Conservation (phyloP, 108 stramenopile species). For the Chaetoceros tenuissimus region DNA sequence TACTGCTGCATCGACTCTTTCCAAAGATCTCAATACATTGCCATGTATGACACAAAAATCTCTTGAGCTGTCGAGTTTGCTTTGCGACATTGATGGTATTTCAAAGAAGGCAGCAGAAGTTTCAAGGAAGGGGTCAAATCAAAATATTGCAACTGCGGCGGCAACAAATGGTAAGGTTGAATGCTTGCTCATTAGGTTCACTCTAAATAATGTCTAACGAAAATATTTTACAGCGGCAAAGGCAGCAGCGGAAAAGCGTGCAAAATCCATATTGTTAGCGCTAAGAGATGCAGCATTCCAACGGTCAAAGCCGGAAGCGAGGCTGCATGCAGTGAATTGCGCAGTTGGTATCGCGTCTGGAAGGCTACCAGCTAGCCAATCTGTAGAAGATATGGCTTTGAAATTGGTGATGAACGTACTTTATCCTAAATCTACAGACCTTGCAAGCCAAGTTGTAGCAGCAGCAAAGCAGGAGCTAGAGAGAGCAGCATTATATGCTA, state of each 20-base stretch:
- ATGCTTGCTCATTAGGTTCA: not conserved
- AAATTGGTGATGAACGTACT: conserved; percentile 83
- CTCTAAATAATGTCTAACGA: not conserved
- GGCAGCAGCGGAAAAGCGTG: conserved; percentile 78
- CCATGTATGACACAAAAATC: conserved; percentile 48
- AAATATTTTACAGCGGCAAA: conserved; percentile 36
- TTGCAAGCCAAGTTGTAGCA: conserved; percentile 50
- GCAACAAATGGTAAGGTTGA: conserved; percentile 29
- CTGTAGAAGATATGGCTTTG: conserved; percentile 72
- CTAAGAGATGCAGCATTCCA: conserved; percentile 76
- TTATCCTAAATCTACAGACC: conserved; percentile 49
- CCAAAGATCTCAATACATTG: conserved; percentile 37
- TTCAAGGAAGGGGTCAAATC: conserved; percentile 43
- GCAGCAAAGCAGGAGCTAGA: conserved; percentile 61
- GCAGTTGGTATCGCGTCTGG: conserved; percentile 77
- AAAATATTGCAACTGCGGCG: conserved; percentile 66
- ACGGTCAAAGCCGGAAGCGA: conserved; percentile 24
- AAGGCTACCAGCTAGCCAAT: conserved; percentile 47
- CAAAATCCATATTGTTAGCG: conserved; percentile 60
- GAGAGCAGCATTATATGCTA: conserved; percentile 31
- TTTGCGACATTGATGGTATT: conserved; percentile 76
- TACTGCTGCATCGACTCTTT: conserved; percentile 30
- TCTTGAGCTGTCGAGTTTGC: conserved; percentile 42
- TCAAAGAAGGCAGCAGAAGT: conserved; percentile 61
- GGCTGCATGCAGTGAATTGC: conserved; percentile 44